Conservation (phyloP, 371 early-diverging fungal genomes). For the Mortierella sp. region DNA sequence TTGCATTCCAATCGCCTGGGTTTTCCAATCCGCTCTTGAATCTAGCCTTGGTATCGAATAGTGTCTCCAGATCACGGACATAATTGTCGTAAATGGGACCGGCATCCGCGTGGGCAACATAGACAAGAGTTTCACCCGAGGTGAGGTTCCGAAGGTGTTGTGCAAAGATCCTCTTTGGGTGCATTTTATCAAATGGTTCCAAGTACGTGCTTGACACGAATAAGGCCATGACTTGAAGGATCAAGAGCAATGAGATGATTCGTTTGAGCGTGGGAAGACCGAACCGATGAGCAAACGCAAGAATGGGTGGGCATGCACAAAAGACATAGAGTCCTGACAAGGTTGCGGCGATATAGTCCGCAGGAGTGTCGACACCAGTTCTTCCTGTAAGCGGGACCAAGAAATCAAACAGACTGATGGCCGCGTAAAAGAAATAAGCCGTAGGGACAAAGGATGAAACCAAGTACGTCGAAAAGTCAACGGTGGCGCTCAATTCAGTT, state of each 20-base stretch:
- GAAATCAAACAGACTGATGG: constrained; percentile 68
- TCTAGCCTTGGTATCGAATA: constrained; percentile 56
- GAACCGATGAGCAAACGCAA: constrained; percentile 71
- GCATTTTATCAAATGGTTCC: constrained; percentile 70
- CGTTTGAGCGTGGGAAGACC: constrained; percentile 57
- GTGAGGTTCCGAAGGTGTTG: constrained; percentile 76
- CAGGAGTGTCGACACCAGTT: constrained; percentile 76
- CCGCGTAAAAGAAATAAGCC: constrained; percentile 59
- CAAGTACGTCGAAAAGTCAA: constrained; percentile 57
- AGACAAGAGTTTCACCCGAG: constrained; percentile 66
- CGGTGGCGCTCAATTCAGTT: background rate
- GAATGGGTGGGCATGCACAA: constrained; percentile 58
- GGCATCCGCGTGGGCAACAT: constrained; percentile 74
- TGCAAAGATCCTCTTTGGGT: constrained; percentile 73
- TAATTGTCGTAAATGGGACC: constrained; percentile 66
- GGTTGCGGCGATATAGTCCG: constrained; percentile 72
- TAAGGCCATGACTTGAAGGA: constrained; percentile 56
- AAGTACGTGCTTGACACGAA: constrained; percentile 18
- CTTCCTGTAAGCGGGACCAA: constrained; percentile 82
- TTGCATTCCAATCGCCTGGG: constrained; percentile 69
- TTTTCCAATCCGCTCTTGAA: constrained; percentile 47
- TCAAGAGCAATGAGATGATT: constrained; percentile 51
- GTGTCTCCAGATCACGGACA: constrained; percentile 57
- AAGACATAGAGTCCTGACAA: constrained; percentile 68
- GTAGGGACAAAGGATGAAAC: constrained; percentile 57